Evolutionary conservation across 176 grass and related monocot species (phyloP), one percentile per base, ranked within the genome.

Genomic region (sorghum (Sorghum bicolor)): DNA sequence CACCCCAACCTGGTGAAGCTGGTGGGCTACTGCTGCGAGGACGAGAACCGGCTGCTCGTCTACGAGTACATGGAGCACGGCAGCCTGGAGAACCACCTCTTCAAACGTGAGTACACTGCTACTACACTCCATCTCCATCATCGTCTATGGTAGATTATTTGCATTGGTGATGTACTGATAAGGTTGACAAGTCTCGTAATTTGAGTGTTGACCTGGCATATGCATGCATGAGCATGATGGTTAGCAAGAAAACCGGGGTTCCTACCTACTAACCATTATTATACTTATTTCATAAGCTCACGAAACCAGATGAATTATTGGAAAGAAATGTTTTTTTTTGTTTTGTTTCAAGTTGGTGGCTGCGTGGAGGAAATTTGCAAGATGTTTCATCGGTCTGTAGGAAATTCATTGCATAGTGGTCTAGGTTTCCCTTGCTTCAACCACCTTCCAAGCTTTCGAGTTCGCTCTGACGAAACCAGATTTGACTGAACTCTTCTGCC

Each of bases 1-100:
- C 93, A 94, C 36, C 87, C 82, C 66, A 94, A 94, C 86, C 90
- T 94, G 79, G 93, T 94, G 87, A 94, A 94, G 85, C 86, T 94
- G 85, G 88, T 94, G 25, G 93, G 93, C 36, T 94, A 94, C 88
- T 94, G 93, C 81, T 92, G 90, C 67, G 93, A 94, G 88, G 87
- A 88, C 44, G 87, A 92, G 37, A 69, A 94, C 75, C 79, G 93
- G 22, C 89, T 94, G 16, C 70, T 94, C 44, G 93, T 94, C 65
- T 94, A 94, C 68, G 93, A 94, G 89, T 94, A 89, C 72, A 92
- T 94, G 87, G 66, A 83, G 6, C 64, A 87, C 8, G 87, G 90
- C 62, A 94, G 93, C 80, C 78, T 94, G 41, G 93, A 94, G 82
- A 90, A 82, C 87, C 93, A 81, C 82, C 89, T 94, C 47, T 92